phyloP scores from a whole-genome alignment of 139 green algal genomes.

The Chlamydomonas schloesseri region DNA sequence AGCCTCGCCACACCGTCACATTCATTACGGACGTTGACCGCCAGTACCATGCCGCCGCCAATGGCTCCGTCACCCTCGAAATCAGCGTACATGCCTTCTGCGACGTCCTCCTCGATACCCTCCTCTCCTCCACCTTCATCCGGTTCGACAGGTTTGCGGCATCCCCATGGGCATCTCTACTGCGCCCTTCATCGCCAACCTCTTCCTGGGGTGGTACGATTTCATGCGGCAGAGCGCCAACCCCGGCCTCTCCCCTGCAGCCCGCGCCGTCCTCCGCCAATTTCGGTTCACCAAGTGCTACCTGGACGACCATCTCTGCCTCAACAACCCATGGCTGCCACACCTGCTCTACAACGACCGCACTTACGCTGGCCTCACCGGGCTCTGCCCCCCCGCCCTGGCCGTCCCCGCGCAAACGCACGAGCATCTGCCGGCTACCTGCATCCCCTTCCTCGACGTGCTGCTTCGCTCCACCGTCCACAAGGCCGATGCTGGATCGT shows the following conservation, averaged over 20 bases:
- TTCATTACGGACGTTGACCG: no score
- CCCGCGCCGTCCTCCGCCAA: background rate
- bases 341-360: background rate
- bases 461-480: background rate
- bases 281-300: background rate
- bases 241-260: no score
- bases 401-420: background rate
- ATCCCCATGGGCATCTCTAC: slow-evolving; percentile 5
- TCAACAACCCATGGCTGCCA: background rate
- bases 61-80: background rate
- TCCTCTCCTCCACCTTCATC: slow-evolving; percentile 5
- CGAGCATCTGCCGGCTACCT: background rate
- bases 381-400: background rate
- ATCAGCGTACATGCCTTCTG: background rate
- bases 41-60: no score
- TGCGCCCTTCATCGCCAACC: background rate
- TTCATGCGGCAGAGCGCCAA: background rate
- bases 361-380: background rate
- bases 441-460: background rate
- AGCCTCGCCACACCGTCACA: background rate
- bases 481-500: background rate
- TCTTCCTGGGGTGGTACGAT: no score
- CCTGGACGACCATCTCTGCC: background rate
- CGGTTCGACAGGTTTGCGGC: background rate
- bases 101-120: background rate